Evolutionary conservation across 139 green algal genomes (phyloP), one percentile per base, ranked within the genome.

Genomic region (Chara braunii): DNA sequence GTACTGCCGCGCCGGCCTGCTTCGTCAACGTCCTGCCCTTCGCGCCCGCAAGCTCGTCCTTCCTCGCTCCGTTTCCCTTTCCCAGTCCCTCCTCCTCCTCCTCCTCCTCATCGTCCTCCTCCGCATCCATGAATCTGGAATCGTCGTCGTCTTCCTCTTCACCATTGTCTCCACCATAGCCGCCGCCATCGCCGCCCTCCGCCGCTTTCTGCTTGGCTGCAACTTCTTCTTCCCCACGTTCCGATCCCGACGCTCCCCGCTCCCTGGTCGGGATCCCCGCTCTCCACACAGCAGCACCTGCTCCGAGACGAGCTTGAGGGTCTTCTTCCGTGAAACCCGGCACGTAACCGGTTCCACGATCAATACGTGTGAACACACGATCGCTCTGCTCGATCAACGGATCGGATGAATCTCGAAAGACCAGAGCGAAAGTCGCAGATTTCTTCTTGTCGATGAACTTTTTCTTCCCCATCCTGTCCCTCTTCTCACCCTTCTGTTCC

Each of bases 381-480:
- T 70, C 60, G 6, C 3, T 33, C 8, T 23, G 32, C 23, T 33
- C 34, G 7, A 18, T 30, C n/a, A 14, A 11, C 11, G 50, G 28
- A 36, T 11, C 11, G 14, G 50, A 58, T 12, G 30, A 51, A 12
- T 64, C 65, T 30, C 65, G 65, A 43, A 62, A 74, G 11, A 74
- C 35, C 14, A 74, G 65, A 6, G 30, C 32, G 54, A 74, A 74
- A 7, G 65, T 72, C 26, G 65, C 65, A 12, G 65, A 55, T 3
- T 60, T 70, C 44, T 51, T 50, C 34, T 74, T 74, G 65, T 74
- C 65, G 9, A 74, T 42, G 8, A 74, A 74, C 29, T 51, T 63
- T 57, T 61, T 70, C 57, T 59, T 66, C 40, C n/a, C n/a, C n/a
- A n/a, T n/a, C n/a, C n/a, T n/a, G n/a, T n/a, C n/a, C n/a, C n/a